phyloP scores from a whole-genome alignment of 139 green algal genomes.

The Astrephomene gubernaculifera region DNA sequence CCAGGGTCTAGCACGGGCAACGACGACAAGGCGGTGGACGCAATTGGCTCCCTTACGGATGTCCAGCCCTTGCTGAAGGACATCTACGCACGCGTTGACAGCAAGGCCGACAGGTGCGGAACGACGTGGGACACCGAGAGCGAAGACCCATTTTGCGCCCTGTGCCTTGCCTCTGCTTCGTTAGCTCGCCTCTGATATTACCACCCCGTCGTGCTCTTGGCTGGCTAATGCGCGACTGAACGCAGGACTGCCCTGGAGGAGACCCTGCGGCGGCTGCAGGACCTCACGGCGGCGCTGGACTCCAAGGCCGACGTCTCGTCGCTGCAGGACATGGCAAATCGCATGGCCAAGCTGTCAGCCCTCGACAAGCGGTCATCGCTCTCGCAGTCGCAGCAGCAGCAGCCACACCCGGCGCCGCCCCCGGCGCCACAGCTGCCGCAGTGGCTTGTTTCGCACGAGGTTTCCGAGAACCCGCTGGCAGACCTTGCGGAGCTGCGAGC shows the following conservation, averaged over 20 bases:
- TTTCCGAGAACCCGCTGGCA: background rate
- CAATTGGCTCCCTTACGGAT: conserved; percentile 13
- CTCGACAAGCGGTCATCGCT: background rate
- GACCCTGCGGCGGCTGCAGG: conserved; percentile 19
- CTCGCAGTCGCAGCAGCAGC: background rate
- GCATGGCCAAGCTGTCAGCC: background rate
- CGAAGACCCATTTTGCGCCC: no score
- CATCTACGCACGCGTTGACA: conserved; percentile 4
- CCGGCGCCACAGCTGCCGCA: background rate
- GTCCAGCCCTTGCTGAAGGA: conserved; percentile 43
- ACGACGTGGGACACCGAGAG: no score
- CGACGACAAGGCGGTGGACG: conserved; percentile 11
- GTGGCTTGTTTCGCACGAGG: conserved; percentile 29
- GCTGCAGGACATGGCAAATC: background rate
- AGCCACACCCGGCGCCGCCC: background rate
- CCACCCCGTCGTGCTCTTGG: background rate
- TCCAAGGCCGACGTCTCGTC: conserved; percentile 8
- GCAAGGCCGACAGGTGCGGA: conserved; percentile 29
- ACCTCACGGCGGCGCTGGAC: conserved; percentile 10
- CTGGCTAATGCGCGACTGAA: background rate
- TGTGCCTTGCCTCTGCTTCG: no score
- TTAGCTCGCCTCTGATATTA: no score
- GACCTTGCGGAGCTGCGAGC: background rate
- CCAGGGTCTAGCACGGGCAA: background rate
- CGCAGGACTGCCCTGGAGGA: conserved; percentile 28